Evolutionary conservation across 805 yeast genomes (phyloP), one percentile per base, ranked within the genome.

Genomic region (Blastobotrys parvus): DNA sequence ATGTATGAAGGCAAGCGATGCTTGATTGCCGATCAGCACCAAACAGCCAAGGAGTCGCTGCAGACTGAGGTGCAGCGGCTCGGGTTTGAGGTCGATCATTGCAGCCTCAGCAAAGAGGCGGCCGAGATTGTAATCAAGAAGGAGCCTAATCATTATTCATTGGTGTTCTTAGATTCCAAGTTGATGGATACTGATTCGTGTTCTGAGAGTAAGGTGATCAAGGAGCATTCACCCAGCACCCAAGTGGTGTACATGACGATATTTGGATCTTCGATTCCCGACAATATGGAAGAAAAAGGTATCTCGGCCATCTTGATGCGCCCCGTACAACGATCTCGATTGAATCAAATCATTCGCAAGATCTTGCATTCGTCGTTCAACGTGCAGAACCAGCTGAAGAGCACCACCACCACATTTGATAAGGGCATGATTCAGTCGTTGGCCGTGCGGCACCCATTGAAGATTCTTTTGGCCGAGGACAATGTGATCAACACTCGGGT

Each of bases 401-500:
- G 35, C 23, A 49, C 46, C 8, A 39, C 46, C 23, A 42, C 50
- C n/a, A 44, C 52, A 16, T 44, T 46, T 19, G 53, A 49, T 35
- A 50, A 47, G 41, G 53, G 55, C 17, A 45, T 52, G 51, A 27
- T 51, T 3, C 42, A 46, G 41, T 42, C 54, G 21, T 34, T 52
- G 39, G 52, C 53, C 3, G 44, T 43, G 21, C 47, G 53, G 15
- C 57, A 53, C 18, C 80, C 80, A 3, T 61, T 78, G 21, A 56
- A 63, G 23, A 74, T 75, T 17, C 53, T 75, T 30, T 51, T 74
- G 11, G 80, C 77, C 1, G 80, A 74, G 49, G 80, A 74, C 49
- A 76, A 74, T 45, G 54, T 67, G 29, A 63, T 75, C 45, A 72
- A 72, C 47, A 68, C 74, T 7, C 63, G 65, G 41, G 78, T 75